Base-by-base conservation (phyloP, 208 protist species). In the Leishmania mexicana region DNA sequence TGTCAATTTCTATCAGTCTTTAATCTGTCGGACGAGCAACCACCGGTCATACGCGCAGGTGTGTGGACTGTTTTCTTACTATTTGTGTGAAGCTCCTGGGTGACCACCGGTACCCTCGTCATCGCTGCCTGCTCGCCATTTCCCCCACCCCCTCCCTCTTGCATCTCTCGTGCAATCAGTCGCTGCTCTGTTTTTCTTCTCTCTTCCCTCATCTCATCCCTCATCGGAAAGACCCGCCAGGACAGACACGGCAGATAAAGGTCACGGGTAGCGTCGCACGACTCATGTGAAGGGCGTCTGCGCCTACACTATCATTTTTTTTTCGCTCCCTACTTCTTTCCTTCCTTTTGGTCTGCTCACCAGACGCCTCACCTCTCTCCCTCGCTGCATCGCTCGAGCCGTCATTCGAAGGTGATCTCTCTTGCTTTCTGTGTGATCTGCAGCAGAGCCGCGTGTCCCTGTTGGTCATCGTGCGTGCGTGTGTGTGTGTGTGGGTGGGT, bases 401-500 rank as follows among this genome's bases (percentile, higher is more conserved):
- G 15, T 38, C n/a, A 7, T 35, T 65, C n/a, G 60, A 65, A 35
- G 10, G 60, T 15, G 60, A 65, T 65, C 64, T 10, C 35, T 1
- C 31, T 40, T 24, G 7, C 31, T 68, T 4, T 68, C 31, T 42
- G 64, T 42, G n/a, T 40, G 42, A 35, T 47, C 28, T 10, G 51
- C 11, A 11, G 58, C 76, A 70, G 57, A 71, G 31, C 49, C 28
- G 8, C 42, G 24, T 51, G 54, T 11, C 49, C 7, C 42, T 42
- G 0, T 75, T 49, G 68, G 19, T 1, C 38, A 28, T 1, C 40
- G 71, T 51, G 71, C 11, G 40, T 82, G 51, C 45, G 54, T 68
- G 38, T 81, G 40, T 49, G 53, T 76, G 78, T 24, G 70, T 4
- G 70, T 49, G 38, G 76, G 51, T 64, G 72, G 47, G 38, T 81